Conservation (phyloP, 2,329 filamentous ascomycete species). For the Curvularia sp. region DNA sequence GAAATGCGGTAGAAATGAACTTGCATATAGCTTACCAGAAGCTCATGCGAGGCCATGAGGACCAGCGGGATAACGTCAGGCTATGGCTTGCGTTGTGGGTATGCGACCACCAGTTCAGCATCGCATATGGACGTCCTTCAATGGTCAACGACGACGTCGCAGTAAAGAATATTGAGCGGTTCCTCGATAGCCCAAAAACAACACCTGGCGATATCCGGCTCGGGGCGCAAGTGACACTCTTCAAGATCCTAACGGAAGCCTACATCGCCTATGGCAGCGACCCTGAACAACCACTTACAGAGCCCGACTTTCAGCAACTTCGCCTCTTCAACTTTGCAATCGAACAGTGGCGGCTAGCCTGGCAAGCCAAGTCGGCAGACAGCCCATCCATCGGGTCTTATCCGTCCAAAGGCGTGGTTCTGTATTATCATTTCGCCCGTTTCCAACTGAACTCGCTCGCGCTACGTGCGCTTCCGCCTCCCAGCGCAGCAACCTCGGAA, state of each 20-base stretch:
- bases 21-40: slow-evolving; percentile 51
- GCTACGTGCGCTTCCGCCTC: slow-evolving; percentile 52
- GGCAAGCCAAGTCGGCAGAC: slow-evolving; percentile 46
- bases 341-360: slow-evolving; percentile 54
- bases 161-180: slow-evolving; percentile 48
- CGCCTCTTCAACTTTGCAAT: slow-evolving; percentile 54
- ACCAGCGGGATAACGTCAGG: slow-evolving; percentile 48
- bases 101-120: slow-evolving; percentile 53
- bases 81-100: slow-evolving; percentile 53
- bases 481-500: slow-evolving; percentile 56
- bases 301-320: slow-evolving; percentile 50
- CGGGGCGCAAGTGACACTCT: slow-evolving; percentile 42
- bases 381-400: slow-evolving; percentile 42
- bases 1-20: slow-evolving; percentile 53
- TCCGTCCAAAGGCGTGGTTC: slow-evolving; percentile 59
- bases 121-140: slow-evolving; percentile 53
- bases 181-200: slow-evolving; percentile 39
- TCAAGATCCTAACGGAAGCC: slow-evolving; percentile 46
- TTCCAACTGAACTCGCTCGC: slow-evolving; percentile 61
- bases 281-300: slow-evolving; percentile 47
- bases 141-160: slow-evolving; percentile 51
- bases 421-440: slow-evolving; percentile 64
- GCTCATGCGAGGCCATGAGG: slow-evolving; percentile 44
- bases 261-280: slow-evolving; percentile 46
- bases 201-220: slow-evolving; percentile 43